Evolutionary conservation across 2,329 filamentous ascomycete genomes (phyloP), one percentile per base, ranked within the genome.

Genomic region (Pseudogymnoascus sp.): DNA sequence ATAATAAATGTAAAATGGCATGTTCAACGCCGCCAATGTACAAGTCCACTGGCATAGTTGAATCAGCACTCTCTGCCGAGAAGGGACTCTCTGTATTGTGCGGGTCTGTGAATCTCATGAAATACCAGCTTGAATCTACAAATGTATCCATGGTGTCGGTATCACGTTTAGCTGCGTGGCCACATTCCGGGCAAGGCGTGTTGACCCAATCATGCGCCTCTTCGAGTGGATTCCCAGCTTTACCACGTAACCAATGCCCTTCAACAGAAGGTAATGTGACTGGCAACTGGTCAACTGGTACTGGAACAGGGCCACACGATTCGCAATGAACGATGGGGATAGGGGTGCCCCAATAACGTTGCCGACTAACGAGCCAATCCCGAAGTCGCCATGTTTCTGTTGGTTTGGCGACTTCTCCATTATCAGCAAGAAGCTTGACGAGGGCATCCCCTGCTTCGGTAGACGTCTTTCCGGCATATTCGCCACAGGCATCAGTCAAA

Each of bases 111-210:
- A 91, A 96, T 11, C 90, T 84, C 75, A 92, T 85, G 70, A 87
- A 96, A 73, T 96, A 96, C 92, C 92, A 96, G 60, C 91, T 95
- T 1, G 91, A 96, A 74, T 96, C 92, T 63, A 96, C 92, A 74
- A 96, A 96, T 0, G 92, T 96, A 73, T 96, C 92, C 92, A 96
- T 96, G 2, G 92, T 96, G 72, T 96, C 92, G 0, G 92, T 96
- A 66, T 96, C 92, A 65, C 92, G 83, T 71, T 85, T 88, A 6
- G 90, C 92, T 22, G 84, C 75, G 1, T 82, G 79, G 14, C 81
- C 76, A 68, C 92, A 96, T 67, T 83, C 83, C 4, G 92, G 92
- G 70, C 92, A 96, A 2, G 79, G 73, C 0, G 86, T 89, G 67
- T 92, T 84, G 50, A 90, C 79, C 86, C 90, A 96, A 6, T 87